Percentiles rank a stretch among this genome's conserved stretches.
phyloP scores from a whole-genome alignment of 2,329 filamentous ascomycete species.

The Colletotrichum destructivum region DNA sequence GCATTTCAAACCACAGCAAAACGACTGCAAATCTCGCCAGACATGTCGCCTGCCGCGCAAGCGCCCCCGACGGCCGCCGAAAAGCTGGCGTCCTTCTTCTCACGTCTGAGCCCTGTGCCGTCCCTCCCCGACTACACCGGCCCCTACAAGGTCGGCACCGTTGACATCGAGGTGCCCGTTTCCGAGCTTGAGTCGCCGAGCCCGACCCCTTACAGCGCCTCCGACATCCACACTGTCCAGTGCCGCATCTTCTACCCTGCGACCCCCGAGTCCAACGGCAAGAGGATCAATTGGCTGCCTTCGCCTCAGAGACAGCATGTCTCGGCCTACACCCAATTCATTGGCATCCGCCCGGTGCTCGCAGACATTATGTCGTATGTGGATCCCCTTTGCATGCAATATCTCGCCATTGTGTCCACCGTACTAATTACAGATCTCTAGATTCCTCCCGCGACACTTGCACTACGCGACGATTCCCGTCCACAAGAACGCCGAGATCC shows the following conservation, averaged over 20 bases:
- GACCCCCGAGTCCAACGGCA: slow-evolving; percentile 64
- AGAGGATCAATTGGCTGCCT: slow-evolving; percentile 82
- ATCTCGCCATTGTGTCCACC: too few relatives aligned
- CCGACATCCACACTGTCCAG: slow-evolving; percentile 78
- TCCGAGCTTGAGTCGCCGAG: slow-evolving; percentile 70
- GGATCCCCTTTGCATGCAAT: too few relatives aligned
- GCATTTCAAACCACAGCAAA: not conserved
- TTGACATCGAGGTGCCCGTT: slow-evolving; percentile 85
- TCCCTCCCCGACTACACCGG: slow-evolving; percentile 83
- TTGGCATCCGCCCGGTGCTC: slow-evolving; percentile 74
- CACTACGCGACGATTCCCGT: slow-evolving; percentile 82
- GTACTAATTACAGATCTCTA: slow-evolving; percentile 48
- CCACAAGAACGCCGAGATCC: slow-evolving; percentile 78
- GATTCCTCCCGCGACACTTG: slow-evolving; percentile 78
- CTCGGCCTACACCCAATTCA: slow-evolving; percentile 81
- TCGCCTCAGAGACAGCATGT: slow-evolving; percentile 82
- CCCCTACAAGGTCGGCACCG: slow-evolving; percentile 82
- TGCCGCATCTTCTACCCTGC: slow-evolving; percentile 89
- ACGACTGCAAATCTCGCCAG: not conserved
- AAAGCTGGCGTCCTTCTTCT: slow-evolving; percentile 64
- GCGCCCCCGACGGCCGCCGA: slow-evolving; percentile 45
- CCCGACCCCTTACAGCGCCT: slow-evolving; percentile 66
- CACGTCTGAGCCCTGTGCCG: slow-evolving; percentile 77
- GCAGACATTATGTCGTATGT: slow-evolving; percentile 74
- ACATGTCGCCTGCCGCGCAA: slow-evolving; percentile 35